Base-by-base conservation (phyloP, 176 grass and related monocot genomes). In the Bromus sterilis region DNA sequence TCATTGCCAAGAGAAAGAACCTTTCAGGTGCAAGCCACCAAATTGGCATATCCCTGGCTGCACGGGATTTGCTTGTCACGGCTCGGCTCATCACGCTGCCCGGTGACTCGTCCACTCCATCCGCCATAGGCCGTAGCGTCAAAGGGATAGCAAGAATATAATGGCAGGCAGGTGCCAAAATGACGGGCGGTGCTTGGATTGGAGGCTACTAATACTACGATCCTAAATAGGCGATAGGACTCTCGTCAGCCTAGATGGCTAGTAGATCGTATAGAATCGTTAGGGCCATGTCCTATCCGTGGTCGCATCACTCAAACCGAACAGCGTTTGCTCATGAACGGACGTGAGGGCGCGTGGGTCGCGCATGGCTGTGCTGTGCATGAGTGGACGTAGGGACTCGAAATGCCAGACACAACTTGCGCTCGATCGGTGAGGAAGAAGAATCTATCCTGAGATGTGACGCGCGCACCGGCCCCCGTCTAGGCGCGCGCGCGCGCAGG, bases 1-100 rank as follows among this genome's bases (percentile, higher is more conserved):
- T 70, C 26, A 46, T 46, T 34, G 53, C 80, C 2, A 9, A 9
- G 29, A 5, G 61, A 67, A 42, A 7, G 39, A 74, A 74, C 28
- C 39, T 82, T 48, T 28, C 49, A 29, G 32, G 51, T 62, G 57
- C 81, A 64, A 39, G 41, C 81, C 81, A 83, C 81, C 70, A 36
- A 30, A 51, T 65, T 51, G 57, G 70, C 81, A 39, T 56, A 83
- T 83, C 80, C 69, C 80, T 51, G 56, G 29, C 7, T 56, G n/a
- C 56, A 5, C 46, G 80, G 69, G 80, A 75, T 75, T 64, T 28
- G 57, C 9, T 58, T 31, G 65, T 23, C 48, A 58, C 33, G 32
- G 61, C 61, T 53, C 11, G 26, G 4, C 77, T 79, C 60, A 20
- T 14, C 35, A n/a, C 34, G 26, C 39, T 31, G 36, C 39, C 75